Evolutionary conservation across 495 filamentous ascomycete genomes (phyloP).

Genomic region (Immersiella caudata): DNA sequence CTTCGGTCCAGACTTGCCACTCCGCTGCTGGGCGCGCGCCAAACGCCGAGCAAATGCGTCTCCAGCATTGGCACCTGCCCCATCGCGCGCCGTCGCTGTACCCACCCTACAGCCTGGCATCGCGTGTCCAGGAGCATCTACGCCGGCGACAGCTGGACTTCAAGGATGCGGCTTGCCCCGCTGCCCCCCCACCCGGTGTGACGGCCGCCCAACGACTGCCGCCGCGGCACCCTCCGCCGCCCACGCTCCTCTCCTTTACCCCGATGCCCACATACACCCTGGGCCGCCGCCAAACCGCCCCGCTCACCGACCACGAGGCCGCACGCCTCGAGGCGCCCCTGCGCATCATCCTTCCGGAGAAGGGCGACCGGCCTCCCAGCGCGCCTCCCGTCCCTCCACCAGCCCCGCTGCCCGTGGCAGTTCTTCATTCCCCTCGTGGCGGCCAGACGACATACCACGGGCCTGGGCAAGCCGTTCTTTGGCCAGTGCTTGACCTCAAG

Average conservation of each 20-base stretch:
- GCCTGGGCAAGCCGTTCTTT: slow-evolving; percentile 87
- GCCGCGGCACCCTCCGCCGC: slow-evolving; percentile 48
- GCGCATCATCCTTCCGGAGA: slow-evolving; percentile 25
- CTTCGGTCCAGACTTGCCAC: background rate
- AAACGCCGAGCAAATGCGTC: slow-evolving; percentile 28
- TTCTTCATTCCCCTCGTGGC: slow-evolving; percentile 74
- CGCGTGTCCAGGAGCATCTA: slow-evolving; percentile 45
- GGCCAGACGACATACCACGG: slow-evolving; percentile 96
- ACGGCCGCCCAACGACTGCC: slow-evolving; percentile 5
- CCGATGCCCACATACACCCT: slow-evolving; percentile 86
- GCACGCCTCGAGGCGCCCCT: slow-evolving; percentile 45
- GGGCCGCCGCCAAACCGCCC: slow-evolving; percentile 76
- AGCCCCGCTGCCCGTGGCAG: slow-evolving; percentile 25
- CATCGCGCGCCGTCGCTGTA: slow-evolving; percentile 34
- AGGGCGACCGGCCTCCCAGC: background rate
- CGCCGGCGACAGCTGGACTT: slow-evolving; percentile 38
- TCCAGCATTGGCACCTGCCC: slow-evolving; percentile 74
- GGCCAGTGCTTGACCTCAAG: slow-evolving; percentile 77
- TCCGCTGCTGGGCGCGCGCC: background rate
- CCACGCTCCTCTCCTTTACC: slow-evolving; percentile 81
- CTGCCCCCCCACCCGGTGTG: slow-evolving; percentile 19
- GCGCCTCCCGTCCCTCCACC: background rate
- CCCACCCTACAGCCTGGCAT: slow-evolving; percentile 45
- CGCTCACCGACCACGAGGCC: slow-evolving; percentile 53
- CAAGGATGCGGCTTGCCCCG: slow-evolving; percentile 29